Conservation (phyloP, 345 rosid species). For the Euclidium syriacum region DNA sequence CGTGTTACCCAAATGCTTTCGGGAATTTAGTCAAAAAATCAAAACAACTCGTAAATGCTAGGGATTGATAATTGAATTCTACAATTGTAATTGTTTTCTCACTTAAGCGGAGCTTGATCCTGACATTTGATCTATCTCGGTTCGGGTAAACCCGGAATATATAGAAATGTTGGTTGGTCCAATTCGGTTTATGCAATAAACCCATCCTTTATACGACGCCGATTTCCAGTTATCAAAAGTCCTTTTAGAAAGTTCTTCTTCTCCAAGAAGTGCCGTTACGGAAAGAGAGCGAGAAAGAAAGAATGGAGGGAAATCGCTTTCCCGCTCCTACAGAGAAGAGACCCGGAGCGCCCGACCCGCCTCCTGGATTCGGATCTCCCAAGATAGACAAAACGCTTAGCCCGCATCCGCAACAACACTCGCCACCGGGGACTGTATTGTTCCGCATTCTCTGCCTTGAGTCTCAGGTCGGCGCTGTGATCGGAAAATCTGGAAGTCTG, state of each 20-base stretch:
- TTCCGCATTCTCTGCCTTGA: constrained; percentile 60
- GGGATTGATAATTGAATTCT: too few relatives aligned
- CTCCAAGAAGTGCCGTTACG: neutral
- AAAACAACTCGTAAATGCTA: neutral
- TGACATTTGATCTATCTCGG: neutral
- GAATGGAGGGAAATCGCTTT: constrained; percentile 1
- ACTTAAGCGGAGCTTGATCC: too few relatives aligned
- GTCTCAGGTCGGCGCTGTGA: constrained; percentile 53
- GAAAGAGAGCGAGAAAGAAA: neutral
- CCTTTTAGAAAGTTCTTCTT: too few relatives aligned
- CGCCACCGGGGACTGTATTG: constrained; percentile 34
- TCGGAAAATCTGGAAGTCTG: constrained; percentile 51
- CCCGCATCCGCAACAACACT: too few relatives aligned
- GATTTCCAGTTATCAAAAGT: too few relatives aligned
- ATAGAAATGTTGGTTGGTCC: neutral
- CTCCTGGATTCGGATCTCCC: constrained; percentile 30
- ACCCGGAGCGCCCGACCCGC: constrained; percentile 31
- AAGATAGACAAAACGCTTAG: constrained; percentile 33
- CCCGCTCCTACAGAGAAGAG: too few relatives aligned
- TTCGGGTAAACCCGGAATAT: neutral
- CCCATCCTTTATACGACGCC: neutral
- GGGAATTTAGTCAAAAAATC: neutral
- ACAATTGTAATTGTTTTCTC: too few relatives aligned
- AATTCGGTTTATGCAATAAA: neutral
- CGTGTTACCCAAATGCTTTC: too few relatives aligned